Evolutionary conservation across 2,329 filamentous ascomycete genomes (phyloP).

Genomic region (Pseudopyrenochaeta lycopersici): DNA sequence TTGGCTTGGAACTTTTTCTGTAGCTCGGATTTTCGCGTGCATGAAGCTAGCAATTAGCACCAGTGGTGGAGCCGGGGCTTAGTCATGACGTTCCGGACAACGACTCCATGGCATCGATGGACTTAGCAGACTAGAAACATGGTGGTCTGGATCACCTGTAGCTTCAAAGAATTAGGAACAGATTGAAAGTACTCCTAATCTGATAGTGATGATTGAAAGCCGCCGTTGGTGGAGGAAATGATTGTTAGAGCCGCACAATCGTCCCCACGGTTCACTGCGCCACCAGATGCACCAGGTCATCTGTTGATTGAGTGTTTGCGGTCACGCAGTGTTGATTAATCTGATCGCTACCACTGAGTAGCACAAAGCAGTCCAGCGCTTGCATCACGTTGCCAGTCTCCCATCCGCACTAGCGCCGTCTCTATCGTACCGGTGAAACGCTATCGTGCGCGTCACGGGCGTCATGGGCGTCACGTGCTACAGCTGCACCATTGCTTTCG

Average conservation of each 20-base stretch:
- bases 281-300: not conserved
- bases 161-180: not conserved
- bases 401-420: not conserved
- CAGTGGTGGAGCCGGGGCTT: constrained; percentile 14
- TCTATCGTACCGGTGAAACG: constrained; percentile 9
- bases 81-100: constrained; percentile 13
- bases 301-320: not conserved
- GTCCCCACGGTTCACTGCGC: not conserved
- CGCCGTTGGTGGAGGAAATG: too few species aligned
- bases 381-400: constrained; percentile 5
- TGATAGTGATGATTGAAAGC: not conserved
- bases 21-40: constrained; percentile 23
- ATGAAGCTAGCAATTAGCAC: constrained; percentile 6
- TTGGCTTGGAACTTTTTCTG: constrained; percentile 24
- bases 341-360: not conserved
- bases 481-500: not conserved
- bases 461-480: not conserved
- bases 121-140: too few species aligned
- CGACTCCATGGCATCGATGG: not conserved
- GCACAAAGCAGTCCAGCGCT: not conserved
- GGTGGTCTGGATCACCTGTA: too few species aligned
- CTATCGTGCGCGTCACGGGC: not conserved
- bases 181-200: not conserved
- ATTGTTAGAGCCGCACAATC: too few species aligned
- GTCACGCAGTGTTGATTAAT: not conserved